Evolutionary conservation across 176 grass and related monocot species (phyloP).

Genomic region (Lolium rigidum): DNA sequence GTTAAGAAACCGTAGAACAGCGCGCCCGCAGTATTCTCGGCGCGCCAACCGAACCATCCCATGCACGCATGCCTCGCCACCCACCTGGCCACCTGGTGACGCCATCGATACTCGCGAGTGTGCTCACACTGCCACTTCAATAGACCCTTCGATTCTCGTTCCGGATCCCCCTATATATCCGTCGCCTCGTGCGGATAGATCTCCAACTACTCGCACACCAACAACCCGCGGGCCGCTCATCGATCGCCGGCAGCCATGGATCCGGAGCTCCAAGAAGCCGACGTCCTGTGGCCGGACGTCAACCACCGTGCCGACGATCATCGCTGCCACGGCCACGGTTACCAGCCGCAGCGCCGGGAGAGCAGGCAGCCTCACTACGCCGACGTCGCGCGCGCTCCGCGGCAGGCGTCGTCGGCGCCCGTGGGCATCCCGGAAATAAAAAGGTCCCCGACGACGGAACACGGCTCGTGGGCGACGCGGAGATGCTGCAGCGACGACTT

Average conservation of each 20-base stretch:
- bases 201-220: background rate
- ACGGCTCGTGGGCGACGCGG: background rate
- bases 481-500: background rate
- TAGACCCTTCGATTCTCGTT: background rate
- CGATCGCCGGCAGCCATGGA: background rate
- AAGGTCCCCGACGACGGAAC: background rate
- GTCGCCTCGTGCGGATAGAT: background rate
- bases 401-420: background rate
- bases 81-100: background rate
- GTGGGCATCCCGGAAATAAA: background rate
- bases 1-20: conserved; percentile 1
- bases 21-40: conserved; percentile 2
- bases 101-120: conserved; percentile 33
- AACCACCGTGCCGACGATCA: background rate
- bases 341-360: background rate
- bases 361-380: too few species aligned
- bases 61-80: conserved; percentile 22
- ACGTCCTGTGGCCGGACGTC: conserved; percentile 48
- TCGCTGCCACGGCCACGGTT: background rate
- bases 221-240: background rate
- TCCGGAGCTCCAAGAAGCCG: conserved; percentile 45
- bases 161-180: conserved; percentile 24
- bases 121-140: conserved; percentile 26
- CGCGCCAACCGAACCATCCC: conserved; percentile 19
- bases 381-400: background rate